Conservation (phyloP, 305 asterid species). For the Fraxinus greggii region DNA sequence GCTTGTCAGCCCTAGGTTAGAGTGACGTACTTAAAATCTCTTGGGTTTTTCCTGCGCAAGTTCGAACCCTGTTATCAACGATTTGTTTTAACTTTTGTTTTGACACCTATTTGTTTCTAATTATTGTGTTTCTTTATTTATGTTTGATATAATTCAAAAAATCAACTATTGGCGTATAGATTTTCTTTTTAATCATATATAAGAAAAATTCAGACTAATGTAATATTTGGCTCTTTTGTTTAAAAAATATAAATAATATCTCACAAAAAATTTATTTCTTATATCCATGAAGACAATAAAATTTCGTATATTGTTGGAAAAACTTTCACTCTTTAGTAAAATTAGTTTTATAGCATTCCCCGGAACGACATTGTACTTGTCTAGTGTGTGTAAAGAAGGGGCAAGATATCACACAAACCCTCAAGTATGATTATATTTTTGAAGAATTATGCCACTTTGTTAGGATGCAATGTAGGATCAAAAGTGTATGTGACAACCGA, state of each 20-base stretch:
- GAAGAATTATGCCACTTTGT: no score
- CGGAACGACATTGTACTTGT: not conserved
- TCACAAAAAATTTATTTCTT: not conserved
- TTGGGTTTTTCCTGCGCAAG: conserved; percentile 60
- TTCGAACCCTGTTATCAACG: conserved; percentile 93
- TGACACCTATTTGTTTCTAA: not conserved
- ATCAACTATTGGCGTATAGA: not conserved
- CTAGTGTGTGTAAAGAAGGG: no score
- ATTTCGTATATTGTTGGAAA: not conserved
- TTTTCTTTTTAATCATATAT: no score
- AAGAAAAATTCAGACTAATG: no score
- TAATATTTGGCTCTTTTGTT: not conserved
- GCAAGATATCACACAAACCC: no score
- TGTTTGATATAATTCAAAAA: not conserved
- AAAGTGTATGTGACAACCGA: no score
- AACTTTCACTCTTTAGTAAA: not conserved
- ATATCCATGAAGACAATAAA: not conserved
- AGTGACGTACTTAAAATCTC: no score
- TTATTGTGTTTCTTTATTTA: not conserved
- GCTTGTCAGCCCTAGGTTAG: no score
- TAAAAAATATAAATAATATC: not conserved
- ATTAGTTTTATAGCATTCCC: not conserved
- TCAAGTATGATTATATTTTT: no score
- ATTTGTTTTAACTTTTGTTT: not conserved
- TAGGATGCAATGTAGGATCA: no score